Conservation (phyloP, 805 yeast species). For the Sugiyamaella mastotermitis region DNA sequence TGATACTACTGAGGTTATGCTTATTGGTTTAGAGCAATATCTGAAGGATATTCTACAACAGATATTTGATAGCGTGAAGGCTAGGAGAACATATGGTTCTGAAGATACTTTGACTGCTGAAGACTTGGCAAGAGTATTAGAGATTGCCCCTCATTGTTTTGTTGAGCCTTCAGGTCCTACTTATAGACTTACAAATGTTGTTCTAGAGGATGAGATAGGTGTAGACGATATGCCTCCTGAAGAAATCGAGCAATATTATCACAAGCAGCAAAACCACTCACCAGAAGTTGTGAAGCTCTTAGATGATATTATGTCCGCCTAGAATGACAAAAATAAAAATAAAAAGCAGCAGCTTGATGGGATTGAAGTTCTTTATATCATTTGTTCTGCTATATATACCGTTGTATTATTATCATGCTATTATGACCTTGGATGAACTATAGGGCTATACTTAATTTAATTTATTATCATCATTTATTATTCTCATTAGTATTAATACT, state of each 20-base stretch:
- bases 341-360: background rate
- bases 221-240: slow-evolving; percentile 1
- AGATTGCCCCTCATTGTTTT: slow-evolving; percentile 29
- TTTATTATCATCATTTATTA: no score
- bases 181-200: slow-evolving; percentile 28
- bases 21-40: slow-evolving; percentile 78
- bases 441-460: no score
- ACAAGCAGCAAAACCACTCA: no score
- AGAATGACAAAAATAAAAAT: no score
- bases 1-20: slow-evolving; percentile 70
- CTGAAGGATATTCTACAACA: slow-evolving; percentile 67
- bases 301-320: slow-evolving; percentile 5
- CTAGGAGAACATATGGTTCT: slow-evolving; percentile 39
- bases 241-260: no score
- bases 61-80: slow-evolving; percentile 65
- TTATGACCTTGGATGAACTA: no score
- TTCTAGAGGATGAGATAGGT: slow-evolving; percentile 33
- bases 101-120: slow-evolving; percentile 29
- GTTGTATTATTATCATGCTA: no score
- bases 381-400: no score
- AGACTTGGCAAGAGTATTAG: slow-evolving; percentile 30
- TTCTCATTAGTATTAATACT: no score
- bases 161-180: slow-evolving; percentile 33
- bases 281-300: slow-evolving; percentile 6
- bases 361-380: no score